Evolutionary conservation across 2,329 filamentous ascomycete species (phyloP).

Genomic region (Tolypocladium inflatum): DNA sequence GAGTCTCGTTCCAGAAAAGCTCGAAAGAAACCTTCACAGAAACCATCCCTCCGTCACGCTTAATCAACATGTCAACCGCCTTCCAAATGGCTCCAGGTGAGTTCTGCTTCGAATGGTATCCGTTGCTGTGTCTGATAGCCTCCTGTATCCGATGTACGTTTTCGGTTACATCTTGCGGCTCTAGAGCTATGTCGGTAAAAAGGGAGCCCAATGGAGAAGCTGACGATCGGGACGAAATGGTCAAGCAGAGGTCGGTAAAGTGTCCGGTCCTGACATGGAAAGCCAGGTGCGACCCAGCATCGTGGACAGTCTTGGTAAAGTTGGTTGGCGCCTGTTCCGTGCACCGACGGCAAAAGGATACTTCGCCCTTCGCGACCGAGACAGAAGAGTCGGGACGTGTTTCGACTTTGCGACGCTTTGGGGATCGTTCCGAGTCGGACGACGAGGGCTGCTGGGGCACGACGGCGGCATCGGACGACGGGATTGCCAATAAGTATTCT

Average conservation of each 20-base stretch:
- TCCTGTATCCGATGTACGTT: constrained; percentile 11
- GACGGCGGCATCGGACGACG: constrained; percentile 6
- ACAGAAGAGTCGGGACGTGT: constrained; percentile 9
- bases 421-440: constrained; percentile 8
- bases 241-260: constrained; percentile 4
- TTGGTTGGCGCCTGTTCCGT: constrained; percentile 3
- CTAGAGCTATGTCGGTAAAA: constrained; percentile 10
- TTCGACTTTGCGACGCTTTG: constrained; percentile 21
- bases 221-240: constrained; percentile 8
- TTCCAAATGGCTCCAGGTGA: constrained; percentile 25
- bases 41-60: constrained; percentile 14
- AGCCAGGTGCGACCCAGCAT: constrained; percentile 12
- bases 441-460: constrained; percentile 2
- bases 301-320: constrained; percentile 5
- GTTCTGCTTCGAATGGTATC: constrained; percentile 6
- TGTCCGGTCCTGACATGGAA: constrained; percentile 6
- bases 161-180: constrained; percentile 11
- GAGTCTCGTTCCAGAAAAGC: constrained; percentile 34
- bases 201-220: constrained; percentile 4
- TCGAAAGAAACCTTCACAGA: constrained; percentile 21
- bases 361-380: constrained; percentile 12
- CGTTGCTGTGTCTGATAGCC: constrained; percentile 1
- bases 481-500: constrained; percentile 12
- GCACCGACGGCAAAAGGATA: constrained; percentile 17
- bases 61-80: constrained; percentile 18